Base-by-base conservation (phyloP, 2,329 filamentous ascomycete species). In the Trichophyton rubrum region DNA sequence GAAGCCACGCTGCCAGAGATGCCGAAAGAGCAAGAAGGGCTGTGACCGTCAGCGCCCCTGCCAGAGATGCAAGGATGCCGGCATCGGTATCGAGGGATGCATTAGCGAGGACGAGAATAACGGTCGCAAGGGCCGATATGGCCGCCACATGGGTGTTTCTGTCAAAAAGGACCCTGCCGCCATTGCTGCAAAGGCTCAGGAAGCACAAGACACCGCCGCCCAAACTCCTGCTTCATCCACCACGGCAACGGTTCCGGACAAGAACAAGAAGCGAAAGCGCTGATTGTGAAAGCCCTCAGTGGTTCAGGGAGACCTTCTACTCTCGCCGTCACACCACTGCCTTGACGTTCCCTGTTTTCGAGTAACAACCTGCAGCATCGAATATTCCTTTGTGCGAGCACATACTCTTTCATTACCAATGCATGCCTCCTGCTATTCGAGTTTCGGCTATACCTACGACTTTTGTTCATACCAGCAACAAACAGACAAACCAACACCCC, bases 1-100 rank as follows among this genome's bases (percentile, higher is more conserved):
- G 66, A 96, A 97, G 77, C 93, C 93, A 61, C 90, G 93, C 64
- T 99, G 93, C 79, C 93, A 99, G 74, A 88, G 93, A 62, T 99
- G 93, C 80, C 88, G 93, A 69, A 99, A 99, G 83, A 97, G 92
- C 78, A 99, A 99, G 81, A 99, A 99, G 77, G 93, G 93, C 11
- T 99, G 93, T 72, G 93, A 99, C 77, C 87, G 93, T 62, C 93
- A 97, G 75, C 86, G 93, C 43, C 93, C 93, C 30, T 99, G 93
- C 70, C 89, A 90, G 60, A 85, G 93, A 64, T 99, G 93, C 83
- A 90, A 90, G 73, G 93, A 99, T 75, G 93, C 93, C 49, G 93
- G 93, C 20, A 89, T 99, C 68, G 88, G 88, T 61, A 85, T 90
- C 62, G 93, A 97, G 67, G 89, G 92, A 65, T 99, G 93, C 74